A percentile compares a stretch with the other conserved stretches of the same genome.
Evolutionary conservation across 495 filamentous ascomycete species (phyloP).

Genomic region (Neurospora sp.): DNA sequence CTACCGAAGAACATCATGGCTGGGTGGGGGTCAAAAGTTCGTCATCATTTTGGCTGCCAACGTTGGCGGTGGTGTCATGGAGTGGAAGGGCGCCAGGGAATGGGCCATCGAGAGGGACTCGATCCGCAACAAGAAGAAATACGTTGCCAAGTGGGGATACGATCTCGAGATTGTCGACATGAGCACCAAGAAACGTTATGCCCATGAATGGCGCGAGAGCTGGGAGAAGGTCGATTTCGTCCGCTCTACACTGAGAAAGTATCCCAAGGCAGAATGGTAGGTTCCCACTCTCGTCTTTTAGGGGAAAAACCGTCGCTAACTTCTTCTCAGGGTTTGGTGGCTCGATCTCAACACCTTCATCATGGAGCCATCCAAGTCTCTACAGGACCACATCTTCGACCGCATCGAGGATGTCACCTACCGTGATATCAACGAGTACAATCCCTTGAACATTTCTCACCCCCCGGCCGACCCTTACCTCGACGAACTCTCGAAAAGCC

Average conservation of each 20-base stretch:
- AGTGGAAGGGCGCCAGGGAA: slow-evolving; percentile 94
- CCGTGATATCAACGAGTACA: slow-evolving; percentile 93
- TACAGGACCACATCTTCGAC: slow-evolving; percentile 85
- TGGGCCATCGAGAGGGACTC: slow-evolving; percentile 98
- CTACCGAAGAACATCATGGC: slow-evolving; percentile 33
- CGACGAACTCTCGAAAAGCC: slow-evolving; percentile 58
- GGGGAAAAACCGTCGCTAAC: slow-evolving; percentile 14
- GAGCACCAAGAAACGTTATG: slow-evolving; percentile 96
- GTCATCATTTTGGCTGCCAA: slow-evolving; percentile 94
- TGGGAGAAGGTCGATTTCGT: slow-evolving; percentile 99
- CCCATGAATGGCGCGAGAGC: slow-evolving; percentile 97
- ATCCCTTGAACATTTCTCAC: slow-evolving; percentile 88
- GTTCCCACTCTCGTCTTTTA: slow-evolving; percentile 9
- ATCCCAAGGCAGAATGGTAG: slow-evolving; percentile 93
- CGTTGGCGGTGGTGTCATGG: slow-evolving; percentile 94
- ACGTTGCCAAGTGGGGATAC: slow-evolving; percentile 84
- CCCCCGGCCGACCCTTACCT: slow-evolving; percentile 64
- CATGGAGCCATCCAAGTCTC: slow-evolving; percentile 89
- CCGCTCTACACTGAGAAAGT: slow-evolving; percentile 82
- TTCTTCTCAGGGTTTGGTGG: slow-evolving; percentile 84
- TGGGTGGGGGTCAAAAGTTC: slow-evolving; percentile 82
- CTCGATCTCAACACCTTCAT: slow-evolving; percentile 95
- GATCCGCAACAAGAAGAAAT: slow-evolving; percentile 85
- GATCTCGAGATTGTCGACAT: slow-evolving; percentile 94
- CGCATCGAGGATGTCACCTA: slow-evolving; percentile 66